phyloP scores from a whole-genome alignment of 345 rosid genomes.

The Populus davidiana region DNA sequence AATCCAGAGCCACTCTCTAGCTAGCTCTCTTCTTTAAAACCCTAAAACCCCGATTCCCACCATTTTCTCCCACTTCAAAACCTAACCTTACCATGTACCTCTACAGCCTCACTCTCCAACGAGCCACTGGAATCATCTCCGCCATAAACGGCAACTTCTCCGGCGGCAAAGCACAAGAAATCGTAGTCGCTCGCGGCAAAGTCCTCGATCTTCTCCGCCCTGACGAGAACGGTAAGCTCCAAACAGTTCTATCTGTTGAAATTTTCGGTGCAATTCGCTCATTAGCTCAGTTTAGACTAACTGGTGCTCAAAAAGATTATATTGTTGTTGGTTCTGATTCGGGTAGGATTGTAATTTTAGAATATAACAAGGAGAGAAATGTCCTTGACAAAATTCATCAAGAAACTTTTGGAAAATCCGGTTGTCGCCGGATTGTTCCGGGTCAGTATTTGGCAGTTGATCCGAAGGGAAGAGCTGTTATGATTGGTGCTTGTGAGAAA shows the following conservation, averaged over 20 bases:
- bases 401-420: conserved; percentile 96
- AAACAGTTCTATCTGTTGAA: conserved; percentile 81
- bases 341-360: conserved; percentile 87
- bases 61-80: conserved; percentile 1
- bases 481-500: conserved; percentile 95
- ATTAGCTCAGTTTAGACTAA: conserved; percentile 78
- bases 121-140: conserved; percentile 76
- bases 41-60: conserved; percentile 8
- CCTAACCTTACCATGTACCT: conserved; percentile 59
- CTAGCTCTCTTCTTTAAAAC: not conserved
- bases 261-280: conserved; percentile 89
- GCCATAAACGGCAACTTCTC: conserved; percentile 94
- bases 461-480: conserved; percentile 95
- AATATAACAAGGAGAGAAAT: conserved; percentile 81
- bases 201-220: conserved; percentile 91
- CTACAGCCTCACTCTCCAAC: conserved; percentile 88
- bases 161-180: conserved; percentile 85
- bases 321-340: conserved; percentile 97
- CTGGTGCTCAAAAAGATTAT: conserved; percentile 87
- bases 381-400: conserved; percentile 86
- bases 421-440: conserved; percentile 88
- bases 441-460: conserved; percentile 92
- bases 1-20: not conserved
- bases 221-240: conserved; percentile 86
- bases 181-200: conserved; percentile 96